These are phyloP conservation scores for Echeveria elegans DNA, from an alignment of 164 flowering plant species.

Conservation along the genomic window DNA sequence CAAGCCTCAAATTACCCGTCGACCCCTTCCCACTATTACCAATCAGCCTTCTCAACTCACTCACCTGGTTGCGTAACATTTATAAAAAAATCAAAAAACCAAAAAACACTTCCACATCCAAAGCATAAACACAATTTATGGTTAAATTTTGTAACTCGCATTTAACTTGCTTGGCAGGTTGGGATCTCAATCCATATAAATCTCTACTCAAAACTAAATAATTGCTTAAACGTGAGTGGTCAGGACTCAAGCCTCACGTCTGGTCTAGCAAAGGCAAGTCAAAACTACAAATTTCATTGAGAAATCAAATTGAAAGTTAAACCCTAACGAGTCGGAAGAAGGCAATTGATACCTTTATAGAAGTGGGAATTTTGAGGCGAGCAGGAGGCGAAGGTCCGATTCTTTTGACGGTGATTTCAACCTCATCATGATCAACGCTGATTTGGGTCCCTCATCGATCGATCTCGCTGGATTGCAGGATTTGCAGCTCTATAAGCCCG, in stretches of 20 bases:
- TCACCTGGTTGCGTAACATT: conserved; percentile 32
- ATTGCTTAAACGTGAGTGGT: too few species aligned
- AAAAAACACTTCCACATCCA: too few species aligned
- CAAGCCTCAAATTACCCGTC: conserved; percentile 55
- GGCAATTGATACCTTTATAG: conserved; percentile 36
- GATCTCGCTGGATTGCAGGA: too few species aligned
- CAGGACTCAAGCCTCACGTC: too few species aligned
- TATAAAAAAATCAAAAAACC: too few species aligned
- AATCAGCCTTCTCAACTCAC: conserved; percentile 58
- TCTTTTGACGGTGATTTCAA: conserved; percentile 52
- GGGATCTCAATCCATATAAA: too few species aligned
- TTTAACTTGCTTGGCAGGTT: too few species aligned
- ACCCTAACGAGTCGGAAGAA: conserved; percentile 3
- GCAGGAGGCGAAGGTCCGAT: conserved; percentile 77
- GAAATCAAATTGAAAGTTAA: not conserved
- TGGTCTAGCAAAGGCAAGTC: too few species aligned
- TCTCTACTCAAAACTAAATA: too few species aligned
- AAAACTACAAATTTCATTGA: too few species aligned
- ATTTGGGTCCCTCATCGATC: conserved; percentile 1
- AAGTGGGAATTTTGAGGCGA: conserved; percentile 52
- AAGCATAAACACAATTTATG: too few species aligned
- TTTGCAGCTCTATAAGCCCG: not conserved
- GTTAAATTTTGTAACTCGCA: too few species aligned
- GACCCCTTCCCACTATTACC: conserved; percentile 35
- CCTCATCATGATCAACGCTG: conserved; percentile 19